phyloP scores from a whole-genome alignment of 1,284 basidiomycete genomes.

The Apiotrichum porosum region DNA sequence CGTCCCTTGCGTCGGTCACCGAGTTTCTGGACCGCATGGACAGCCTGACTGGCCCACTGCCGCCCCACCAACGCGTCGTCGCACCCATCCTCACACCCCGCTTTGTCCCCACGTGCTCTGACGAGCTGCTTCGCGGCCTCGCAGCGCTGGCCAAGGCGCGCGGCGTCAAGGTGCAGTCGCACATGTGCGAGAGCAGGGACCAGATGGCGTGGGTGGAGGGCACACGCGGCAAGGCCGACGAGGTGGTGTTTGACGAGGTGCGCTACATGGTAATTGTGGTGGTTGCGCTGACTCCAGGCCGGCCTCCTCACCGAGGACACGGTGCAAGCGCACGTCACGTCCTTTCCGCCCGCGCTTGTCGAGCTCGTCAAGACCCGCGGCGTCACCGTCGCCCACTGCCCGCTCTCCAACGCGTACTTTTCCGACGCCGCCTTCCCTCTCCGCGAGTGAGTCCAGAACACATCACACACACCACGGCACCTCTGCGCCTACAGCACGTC shows the following conservation, averaged over 20 bases:
- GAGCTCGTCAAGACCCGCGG: constrained; percentile 54
- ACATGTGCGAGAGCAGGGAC: constrained; percentile 68
- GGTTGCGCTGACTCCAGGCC: neutral
- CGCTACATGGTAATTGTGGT: constrained; percentile 52
- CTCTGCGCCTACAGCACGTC: neutral
- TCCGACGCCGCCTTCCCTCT: constrained; percentile 67
- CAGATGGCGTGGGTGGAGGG: constrained; percentile 64
- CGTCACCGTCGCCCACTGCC: constrained; percentile 73
- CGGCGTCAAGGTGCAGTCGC: constrained; percentile 62
- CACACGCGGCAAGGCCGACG: constrained; percentile 61
- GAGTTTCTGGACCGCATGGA: constrained; percentile 58
- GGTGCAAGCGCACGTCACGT: constrained; percentile 80
- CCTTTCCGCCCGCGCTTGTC: constrained; percentile 56
- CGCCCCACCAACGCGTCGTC: constrained; percentile 55
- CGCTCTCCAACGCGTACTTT: constrained; percentile 78
- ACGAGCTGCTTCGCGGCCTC: constrained; percentile 60
- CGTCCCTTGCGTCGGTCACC: constrained; percentile 54
- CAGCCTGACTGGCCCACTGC: constrained; percentile 49
- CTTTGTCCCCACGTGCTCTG: constrained; percentile 73
- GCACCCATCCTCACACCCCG: constrained; percentile 76
- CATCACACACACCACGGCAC: no score
- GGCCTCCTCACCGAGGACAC: constrained; percentile 60
- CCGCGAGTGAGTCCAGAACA: constrained; percentile 57
- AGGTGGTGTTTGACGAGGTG: constrained; percentile 60
- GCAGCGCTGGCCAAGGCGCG: constrained; percentile 53